Evolutionary conservation across 1,139 yeast species (phyloP), one percentile per base, ranked within the genome.

Genomic region (Candida buenavistaensis): DNA sequence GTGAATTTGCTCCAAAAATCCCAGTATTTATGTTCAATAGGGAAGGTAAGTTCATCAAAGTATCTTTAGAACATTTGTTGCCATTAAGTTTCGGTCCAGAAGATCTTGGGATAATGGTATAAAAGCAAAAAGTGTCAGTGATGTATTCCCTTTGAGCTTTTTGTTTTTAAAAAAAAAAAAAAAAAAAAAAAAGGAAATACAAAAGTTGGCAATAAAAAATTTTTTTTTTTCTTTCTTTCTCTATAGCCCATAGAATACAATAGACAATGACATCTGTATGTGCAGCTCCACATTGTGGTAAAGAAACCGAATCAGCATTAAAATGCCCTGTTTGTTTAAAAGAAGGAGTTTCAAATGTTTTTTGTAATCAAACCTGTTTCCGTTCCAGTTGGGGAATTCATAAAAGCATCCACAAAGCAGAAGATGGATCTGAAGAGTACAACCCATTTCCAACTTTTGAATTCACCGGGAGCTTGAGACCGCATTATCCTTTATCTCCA

Each of bases 241-340:
- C n/a, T n/a, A n/a, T n/a, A n/a, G n/a, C n/a, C n/a, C n/a, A n/a
- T 17, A 17, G 19, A 17, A 17, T 6, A 8, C 4, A 15, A 29
- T 12, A 16, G 16, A 26, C 5, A 5, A 42, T 42, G 45, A 13
- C 40, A 13, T 35, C 60, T 27, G 39, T 59, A 28, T 87, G 96
- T 61, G 68, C 84, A 10, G 83, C 95, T 13, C 75, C 85, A 19
- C 85, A 78, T 46, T 92, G 99, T 65, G 94, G 94, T 22, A 88
- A 88, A 51, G 74, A 70, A 27, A 88, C 96, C 9, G 72, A 73
- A 2, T 83, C 94, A 25, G 65, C 74, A 26, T 68, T 92, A 47
- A 89, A 89, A 55, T 92, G 99, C 58, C 99, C 99, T 1, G 70
- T 90, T 10, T 92, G 99, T 61, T 64, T 92, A 43, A 90, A 92